Percentiles rank a stretch among this genome's conserved stretches.
phyloP scores from a whole-genome alignment of 148 eudicot species.

The Dysphania ambrosioides region DNA sequence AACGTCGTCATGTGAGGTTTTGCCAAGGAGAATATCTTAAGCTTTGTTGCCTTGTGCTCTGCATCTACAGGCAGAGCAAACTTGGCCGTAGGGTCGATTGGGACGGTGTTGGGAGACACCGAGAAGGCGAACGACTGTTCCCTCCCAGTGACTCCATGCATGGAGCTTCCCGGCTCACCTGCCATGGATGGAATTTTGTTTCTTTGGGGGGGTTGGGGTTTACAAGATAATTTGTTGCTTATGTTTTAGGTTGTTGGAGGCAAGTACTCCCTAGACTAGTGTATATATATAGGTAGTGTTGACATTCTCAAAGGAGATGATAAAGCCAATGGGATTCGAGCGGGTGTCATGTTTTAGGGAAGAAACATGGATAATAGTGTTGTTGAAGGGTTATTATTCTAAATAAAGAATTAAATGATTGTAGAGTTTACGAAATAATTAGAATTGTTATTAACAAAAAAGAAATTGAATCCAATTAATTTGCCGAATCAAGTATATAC shows the following conservation, averaged over 20 bases:
- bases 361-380: not conserved
- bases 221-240: not conserved
- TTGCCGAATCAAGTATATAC: conserved; percentile 19
- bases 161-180: conserved; percentile 43
- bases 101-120: conserved; percentile 28
- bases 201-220: not conserved
- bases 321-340: conserved; percentile 1
- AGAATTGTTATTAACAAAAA: not conserved
- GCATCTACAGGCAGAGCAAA: conserved; percentile 38
- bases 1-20: conserved; percentile 42
- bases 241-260: conserved; percentile 3
- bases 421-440: conserved; percentile 11
- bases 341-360: not conserved
- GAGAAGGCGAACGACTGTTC: conserved; percentile 35
- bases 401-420: not conserved
- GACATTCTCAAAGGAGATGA: conserved; percentile 20
- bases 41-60: conserved; percentile 41
- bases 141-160: conserved; percentile 45
- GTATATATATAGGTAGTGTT: conserved; percentile 21
- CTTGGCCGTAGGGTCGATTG: conserved; percentile 27
- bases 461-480: not conserved
- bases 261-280: too few species aligned
- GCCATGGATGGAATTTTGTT: conserved; percentile 2
- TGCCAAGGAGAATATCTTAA: conserved; percentile 33
- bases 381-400: not conserved